phyloP scores from a whole-genome alignment of 495 filamentous ascomycete genomes.

The Aspergillus heteromorphus region DNA sequence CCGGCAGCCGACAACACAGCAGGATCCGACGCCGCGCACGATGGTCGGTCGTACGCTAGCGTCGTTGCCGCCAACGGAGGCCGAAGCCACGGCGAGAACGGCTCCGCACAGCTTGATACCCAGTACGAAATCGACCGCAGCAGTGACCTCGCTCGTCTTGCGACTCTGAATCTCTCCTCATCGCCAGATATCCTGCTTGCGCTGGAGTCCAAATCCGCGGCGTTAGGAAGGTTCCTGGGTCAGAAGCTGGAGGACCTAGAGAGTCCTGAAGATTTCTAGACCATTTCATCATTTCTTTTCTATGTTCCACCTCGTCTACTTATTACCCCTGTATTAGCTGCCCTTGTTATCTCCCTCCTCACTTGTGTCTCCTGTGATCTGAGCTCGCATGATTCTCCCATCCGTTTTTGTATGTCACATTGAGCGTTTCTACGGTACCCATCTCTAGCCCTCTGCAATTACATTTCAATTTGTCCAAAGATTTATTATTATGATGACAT shows the following conservation, averaged over 20 bases:
- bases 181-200: conserved; percentile 39
- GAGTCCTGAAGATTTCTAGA: conserved; percentile 43
- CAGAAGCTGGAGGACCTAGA: conserved; percentile 41
- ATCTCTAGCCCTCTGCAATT: no score
- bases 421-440: not conserved
- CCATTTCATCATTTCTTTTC: not conserved
- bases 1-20: conserved; percentile 3
- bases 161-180: conserved; percentile 39
- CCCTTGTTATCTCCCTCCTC: not conserved
- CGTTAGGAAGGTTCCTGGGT: conserved; percentile 36
- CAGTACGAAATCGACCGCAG: conserved; percentile 42
- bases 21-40: not conserved
- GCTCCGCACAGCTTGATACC: conserved; percentile 23
- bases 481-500: no score
- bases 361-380: not conserved
- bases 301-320: no score
- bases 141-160: conserved; percentile 35
- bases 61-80: conserved; percentile 11
- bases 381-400: not conserved
- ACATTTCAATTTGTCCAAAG: no score
- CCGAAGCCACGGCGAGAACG: conserved; percentile 10
- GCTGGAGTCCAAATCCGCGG: conserved; percentile 43
- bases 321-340: not conserved
- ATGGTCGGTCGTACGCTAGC: conserved; percentile 8
- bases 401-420: not conserved